A percentile compares a stretch with the other conserved stretches of the same genome.
These are phyloP conservation scores for Stagonosporopsis cucurbitacearum DNA, from an alignment of 2,329 filamentous ascomycete genomes.

Conservation along the genomic window DNA sequence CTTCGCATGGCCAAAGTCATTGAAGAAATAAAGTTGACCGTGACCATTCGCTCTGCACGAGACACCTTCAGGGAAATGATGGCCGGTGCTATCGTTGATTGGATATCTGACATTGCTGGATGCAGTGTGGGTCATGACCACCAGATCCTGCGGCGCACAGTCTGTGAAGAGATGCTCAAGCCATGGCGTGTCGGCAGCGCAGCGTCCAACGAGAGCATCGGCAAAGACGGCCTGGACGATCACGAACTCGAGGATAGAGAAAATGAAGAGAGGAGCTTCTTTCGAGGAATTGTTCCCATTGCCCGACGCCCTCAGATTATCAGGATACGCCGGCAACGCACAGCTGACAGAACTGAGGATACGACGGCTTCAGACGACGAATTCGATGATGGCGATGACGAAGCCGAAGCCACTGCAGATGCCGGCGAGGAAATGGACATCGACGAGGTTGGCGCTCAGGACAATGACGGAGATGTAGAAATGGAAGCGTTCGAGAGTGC, in stretches of 20 bases:
- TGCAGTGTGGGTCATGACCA: constrained; percentile 84
- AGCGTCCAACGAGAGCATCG: constrained; percentile 79
- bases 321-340: constrained; percentile 32
- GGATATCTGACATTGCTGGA: constrained; percentile 90
- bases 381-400: constrained; percentile 57
- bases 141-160: constrained; percentile 76
- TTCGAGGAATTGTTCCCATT: constrained; percentile 33
- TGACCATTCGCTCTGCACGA: constrained; percentile 89
- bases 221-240: constrained; percentile 80
- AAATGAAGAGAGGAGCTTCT: constrained; percentile 45
- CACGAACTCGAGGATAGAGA: constrained; percentile 69
- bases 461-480: constrained; percentile 57
- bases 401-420: constrained; percentile 52
- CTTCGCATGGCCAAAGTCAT: constrained; percentile 82
- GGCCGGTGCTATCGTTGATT: constrained; percentile 97
- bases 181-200: constrained; percentile 87
- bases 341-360: constrained; percentile 54
- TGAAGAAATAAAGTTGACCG: constrained; percentile 94
- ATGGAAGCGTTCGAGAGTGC: constrained; percentile 55
- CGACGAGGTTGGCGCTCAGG: constrained; percentile 53
- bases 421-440: constrained; percentile 57
- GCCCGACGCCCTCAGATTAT: constrained; percentile 38
- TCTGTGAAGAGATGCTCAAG: constrained; percentile 91
- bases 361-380: constrained; percentile 53
- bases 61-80: constrained; percentile 98